These are phyloP conservation scores for Solanum appendiculatum DNA, from an alignment of 257 asterid genomes.

Conservation along the genomic window DNA sequence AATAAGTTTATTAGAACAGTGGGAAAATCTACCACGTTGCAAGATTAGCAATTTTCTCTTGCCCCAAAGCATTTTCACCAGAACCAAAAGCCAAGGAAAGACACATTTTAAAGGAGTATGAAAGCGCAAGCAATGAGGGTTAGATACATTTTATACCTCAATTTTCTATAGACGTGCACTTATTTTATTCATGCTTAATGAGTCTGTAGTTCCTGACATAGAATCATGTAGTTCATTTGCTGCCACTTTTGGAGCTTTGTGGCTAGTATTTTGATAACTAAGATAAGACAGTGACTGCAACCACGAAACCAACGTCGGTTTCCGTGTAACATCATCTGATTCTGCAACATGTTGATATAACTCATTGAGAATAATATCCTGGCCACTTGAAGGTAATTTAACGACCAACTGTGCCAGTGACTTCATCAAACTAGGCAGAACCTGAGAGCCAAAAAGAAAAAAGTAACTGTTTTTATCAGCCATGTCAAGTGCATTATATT, in stretches of 20 bases:
- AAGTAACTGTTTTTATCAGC: neutral
- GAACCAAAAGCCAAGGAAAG: neutral
- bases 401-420: constrained; percentile 44
- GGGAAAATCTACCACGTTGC: neutral
- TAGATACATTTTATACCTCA: neutral
- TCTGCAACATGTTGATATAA: constrained; percentile 66
- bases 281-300: constrained; percentile 71
- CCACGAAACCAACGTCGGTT: constrained; percentile 75
- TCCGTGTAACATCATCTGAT: constrained; percentile 73
- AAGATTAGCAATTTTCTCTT: neutral
- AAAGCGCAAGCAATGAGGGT: neutral
- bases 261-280: constrained; percentile 34
- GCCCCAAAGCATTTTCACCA: neutral
- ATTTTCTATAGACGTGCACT: constrained; percentile 5
- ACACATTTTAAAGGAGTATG: neutral
- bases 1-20: neutral
- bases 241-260: neutral
- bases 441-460: constrained; percentile 26
- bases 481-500: neutral
- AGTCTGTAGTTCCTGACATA: neutral
- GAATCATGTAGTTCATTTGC: neutral
- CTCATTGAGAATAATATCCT: constrained; percentile 41
- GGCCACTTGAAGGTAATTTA: constrained; percentile 38
- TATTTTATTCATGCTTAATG: constrained; percentile 7
- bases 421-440: constrained; percentile 67